A percentile compares a stretch with the other conserved stretches of the same genome.
phyloP scores from a whole-genome alignment of 257 asterid genomes.

The Haberlea rhodopensis region DNA sequence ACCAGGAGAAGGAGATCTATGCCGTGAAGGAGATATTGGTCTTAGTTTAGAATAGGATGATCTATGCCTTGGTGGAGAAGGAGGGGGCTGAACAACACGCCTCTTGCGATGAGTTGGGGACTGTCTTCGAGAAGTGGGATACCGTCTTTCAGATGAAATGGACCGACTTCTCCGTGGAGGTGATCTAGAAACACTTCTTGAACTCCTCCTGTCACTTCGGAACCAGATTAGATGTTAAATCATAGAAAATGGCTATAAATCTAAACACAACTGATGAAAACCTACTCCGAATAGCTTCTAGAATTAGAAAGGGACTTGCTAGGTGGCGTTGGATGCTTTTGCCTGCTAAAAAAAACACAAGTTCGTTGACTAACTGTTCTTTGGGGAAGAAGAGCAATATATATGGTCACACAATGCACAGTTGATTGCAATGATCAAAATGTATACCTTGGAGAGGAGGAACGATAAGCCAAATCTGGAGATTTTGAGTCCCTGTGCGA shows the following conservation, averaged over 20 bases:
- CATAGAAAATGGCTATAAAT: constrained; percentile 10
- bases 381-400: neutral
- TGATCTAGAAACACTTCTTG: constrained; percentile 59
- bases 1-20: constrained; percentile 64
- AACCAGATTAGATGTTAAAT: constrained; percentile 24
- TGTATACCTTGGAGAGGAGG: constrained; percentile 56
- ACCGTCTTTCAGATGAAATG: constrained; percentile 52
- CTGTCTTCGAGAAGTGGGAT: constrained; percentile 47
- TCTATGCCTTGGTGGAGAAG: constrained; percentile 62
- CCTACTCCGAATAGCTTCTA: constrained; percentile 50
- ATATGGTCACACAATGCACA: constrained; percentile 1
- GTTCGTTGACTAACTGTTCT: constrained; percentile 2
- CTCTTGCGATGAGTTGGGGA: constrained; percentile 58
- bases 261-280: constrained; percentile 10
- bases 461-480: constrained; percentile 55
- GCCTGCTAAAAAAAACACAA: constrained; percentile 34
- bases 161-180: constrained; percentile 56
- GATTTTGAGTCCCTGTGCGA: constrained; percentile 56
- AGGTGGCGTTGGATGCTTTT: constrained; percentile 43
- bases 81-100: constrained; percentile 46
- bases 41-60: constrained; percentile 39
- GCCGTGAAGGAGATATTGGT: constrained; percentile 47
- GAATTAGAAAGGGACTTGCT: constrained; percentile 53
- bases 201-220: constrained; percentile 52
- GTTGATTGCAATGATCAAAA: constrained; percentile 13